A percentile compares a stretch with the other conserved stretches of the same genome.
Conservation (phyloP, 345 rosid genomes). For the Gossypium thurberi region DNA sequence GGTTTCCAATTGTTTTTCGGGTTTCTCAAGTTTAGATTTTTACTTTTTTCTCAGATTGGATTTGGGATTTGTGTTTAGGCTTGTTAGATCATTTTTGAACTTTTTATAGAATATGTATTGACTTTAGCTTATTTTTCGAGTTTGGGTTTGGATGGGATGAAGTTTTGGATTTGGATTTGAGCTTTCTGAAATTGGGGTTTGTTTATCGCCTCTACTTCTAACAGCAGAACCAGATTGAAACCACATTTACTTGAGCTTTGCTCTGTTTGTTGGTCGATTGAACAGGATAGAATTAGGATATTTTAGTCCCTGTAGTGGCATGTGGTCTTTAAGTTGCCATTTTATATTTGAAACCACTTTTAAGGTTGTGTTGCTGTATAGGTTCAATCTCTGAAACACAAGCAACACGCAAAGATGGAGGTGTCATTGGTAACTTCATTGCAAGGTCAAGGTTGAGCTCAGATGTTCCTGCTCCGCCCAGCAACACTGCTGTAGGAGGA, state of each 20-base stretch:
- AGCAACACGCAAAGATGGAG: constrained; percentile 26
- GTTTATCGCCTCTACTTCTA: too few relatives aligned
- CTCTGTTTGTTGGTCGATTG: not conserved
- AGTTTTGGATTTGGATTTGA: not conserved
- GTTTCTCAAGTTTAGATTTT: too few relatives aligned
- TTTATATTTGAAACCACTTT: not conserved
- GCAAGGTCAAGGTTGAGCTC: constrained; percentile 37
- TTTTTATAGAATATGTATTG: not conserved
- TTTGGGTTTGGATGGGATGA: not conserved
- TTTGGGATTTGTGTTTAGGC: not conserved
- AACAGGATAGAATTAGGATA: not conserved
- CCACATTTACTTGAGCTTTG: not conserved
- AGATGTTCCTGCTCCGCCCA: constrained; percentile 22
- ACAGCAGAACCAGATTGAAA: too few relatives aligned
- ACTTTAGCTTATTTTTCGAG: not conserved
- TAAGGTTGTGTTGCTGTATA: not conserved
- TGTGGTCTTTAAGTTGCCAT: too few relatives aligned
- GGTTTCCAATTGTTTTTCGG: too few relatives aligned
- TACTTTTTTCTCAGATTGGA: not conserved
- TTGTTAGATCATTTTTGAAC: not conserved
- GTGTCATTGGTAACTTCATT: constrained; percentile 37
- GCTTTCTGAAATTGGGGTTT: too few relatives aligned
- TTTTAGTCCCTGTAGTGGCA: not conserved
- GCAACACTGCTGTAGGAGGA: constrained; percentile 42
- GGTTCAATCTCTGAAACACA: constrained; percentile 30